Evolutionary conservation across 2,329 filamentous ascomycete genomes (phyloP).

Genomic region (Pseudocercospora crystallina): DNA sequence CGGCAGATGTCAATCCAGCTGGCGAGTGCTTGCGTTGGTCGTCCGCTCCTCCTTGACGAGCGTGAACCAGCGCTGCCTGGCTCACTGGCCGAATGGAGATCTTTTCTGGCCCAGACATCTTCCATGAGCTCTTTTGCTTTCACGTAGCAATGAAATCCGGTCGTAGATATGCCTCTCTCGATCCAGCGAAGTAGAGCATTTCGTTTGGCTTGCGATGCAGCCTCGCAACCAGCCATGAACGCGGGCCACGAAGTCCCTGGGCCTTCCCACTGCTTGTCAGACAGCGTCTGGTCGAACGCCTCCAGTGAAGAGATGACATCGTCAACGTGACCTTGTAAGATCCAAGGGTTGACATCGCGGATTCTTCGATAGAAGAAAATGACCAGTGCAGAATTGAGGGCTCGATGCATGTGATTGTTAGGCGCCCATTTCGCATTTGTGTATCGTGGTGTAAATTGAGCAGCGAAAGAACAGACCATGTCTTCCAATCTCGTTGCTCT

Average conservation of each 20-base stretch:
- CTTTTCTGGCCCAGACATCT: constrained; percentile 6
- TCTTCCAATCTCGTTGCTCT: constrained; percentile 11
- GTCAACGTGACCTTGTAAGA: constrained; percentile 41
- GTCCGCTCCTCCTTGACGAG: not conserved
- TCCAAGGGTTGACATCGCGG: constrained; percentile 40
- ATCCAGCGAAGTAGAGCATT: constrained; percentile 4
- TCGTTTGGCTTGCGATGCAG: constrained; percentile 19
- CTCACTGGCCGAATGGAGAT: not conserved
- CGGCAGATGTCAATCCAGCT: constrained; percentile 11
- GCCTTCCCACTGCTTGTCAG: constrained; percentile 28
- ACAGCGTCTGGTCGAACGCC: constrained; percentile 30
- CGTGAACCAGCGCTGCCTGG: not conserved
- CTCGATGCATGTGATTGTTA: constrained; percentile 38
- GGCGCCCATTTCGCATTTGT: constrained; percentile 1
- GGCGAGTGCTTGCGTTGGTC: not conserved
- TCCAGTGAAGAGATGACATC: constrained; percentile 36
- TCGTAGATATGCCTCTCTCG: constrained; percentile 1
- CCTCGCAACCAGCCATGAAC: constrained; percentile 45
- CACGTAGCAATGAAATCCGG: constrained; percentile 7
- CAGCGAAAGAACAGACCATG: constrained; percentile 13
- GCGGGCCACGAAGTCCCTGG: constrained; percentile 38
- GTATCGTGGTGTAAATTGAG: constrained; percentile 2
- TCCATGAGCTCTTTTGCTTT: constrained; percentile 4
- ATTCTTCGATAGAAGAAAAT: constrained; percentile 47
- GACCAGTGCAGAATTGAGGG: constrained; percentile 41